These are phyloP conservation scores for Fennellomyces sp. DNA, from an alignment of 371 early-diverging fungal species.

Conservation along the genomic window DNA sequence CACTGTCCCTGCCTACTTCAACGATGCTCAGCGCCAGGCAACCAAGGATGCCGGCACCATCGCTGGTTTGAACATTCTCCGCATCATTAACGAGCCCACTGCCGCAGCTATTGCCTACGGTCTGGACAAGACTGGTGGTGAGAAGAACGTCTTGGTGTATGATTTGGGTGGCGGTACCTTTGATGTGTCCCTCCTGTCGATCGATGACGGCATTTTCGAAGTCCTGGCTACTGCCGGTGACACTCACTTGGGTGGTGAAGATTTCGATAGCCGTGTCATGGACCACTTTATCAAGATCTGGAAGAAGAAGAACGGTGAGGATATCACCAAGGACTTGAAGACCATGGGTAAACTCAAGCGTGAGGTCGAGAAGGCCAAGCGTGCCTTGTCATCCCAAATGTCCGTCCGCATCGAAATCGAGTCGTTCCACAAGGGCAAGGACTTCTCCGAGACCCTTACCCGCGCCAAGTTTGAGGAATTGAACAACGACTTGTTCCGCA, in stretches of 20 bases:
- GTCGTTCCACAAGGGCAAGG: slow-evolving; percentile 97
- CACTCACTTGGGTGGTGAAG: slow-evolving; percentile 96
- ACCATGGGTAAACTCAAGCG: slow-evolving; percentile 87
- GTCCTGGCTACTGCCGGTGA: slow-evolving; percentile 90
- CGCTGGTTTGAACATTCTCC: slow-evolving; percentile 76
- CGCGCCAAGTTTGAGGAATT: slow-evolving; percentile 96
- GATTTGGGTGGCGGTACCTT: slow-evolving; percentile 98
- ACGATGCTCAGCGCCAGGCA: slow-evolving; percentile 81
- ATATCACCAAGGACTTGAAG: slow-evolving; percentile 74
- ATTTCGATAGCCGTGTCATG: slow-evolving; percentile 90
- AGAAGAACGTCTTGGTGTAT: slow-evolving; percentile 83
- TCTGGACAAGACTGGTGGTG: slow-evolving; percentile 69
- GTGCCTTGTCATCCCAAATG: slow-evolving; percentile 85
- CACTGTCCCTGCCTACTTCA: slow-evolving; percentile 95
- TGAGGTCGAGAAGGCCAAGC: slow-evolving; percentile 90
- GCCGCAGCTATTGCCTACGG: slow-evolving; percentile 97
- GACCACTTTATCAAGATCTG: slow-evolving; percentile 75
- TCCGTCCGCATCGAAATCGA: slow-evolving; percentile 80
- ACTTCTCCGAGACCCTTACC: slow-evolving; percentile 95
- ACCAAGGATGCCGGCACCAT: slow-evolving; percentile 84
- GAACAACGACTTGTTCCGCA: slow-evolving; percentile 87
- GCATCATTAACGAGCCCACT: slow-evolving; percentile 94
- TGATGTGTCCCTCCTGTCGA: slow-evolving; percentile 90
- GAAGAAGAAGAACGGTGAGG: slow-evolving; percentile 76
- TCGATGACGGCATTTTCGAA: slow-evolving; percentile 88